Percentiles rank a stretch among this genome's conserved stretches.
Conservation (phyloP, 768 basidiomycete genomes). For the Candolleomyces aberdarensis region DNA sequence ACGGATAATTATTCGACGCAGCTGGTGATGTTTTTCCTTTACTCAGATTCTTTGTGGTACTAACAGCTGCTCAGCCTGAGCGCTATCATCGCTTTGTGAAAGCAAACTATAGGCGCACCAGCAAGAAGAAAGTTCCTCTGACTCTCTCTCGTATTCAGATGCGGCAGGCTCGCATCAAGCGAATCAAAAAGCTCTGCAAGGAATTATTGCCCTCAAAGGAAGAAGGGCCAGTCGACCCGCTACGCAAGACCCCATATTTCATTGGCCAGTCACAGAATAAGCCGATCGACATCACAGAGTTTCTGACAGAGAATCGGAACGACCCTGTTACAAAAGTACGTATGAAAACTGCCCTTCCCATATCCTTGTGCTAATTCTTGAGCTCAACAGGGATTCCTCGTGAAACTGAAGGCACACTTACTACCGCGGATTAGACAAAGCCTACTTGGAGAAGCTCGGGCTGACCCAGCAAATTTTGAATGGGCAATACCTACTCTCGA, state of each 20-base stretch:
- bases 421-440: too few species aligned
- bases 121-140: background rate
- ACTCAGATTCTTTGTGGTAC: background rate
- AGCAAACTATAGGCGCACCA: background rate
- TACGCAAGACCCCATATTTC: background rate
- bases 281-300: background rate
- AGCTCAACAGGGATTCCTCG: slow-evolving; percentile 27
- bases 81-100: background rate
- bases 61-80: background rate
- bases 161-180: background rate
- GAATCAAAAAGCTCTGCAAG: background rate
- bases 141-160: background rate
- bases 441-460: too few species aligned
- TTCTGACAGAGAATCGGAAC: background rate
- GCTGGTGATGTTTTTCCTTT: slow-evolving; percentile 7
- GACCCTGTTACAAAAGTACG: background rate
- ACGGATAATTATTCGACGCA: slow-evolving; percentile 13
- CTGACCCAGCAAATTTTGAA: too few species aligned
- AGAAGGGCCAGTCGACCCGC: background rate
- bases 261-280: background rate
- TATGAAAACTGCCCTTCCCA: background rate
- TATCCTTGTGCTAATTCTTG: background rate
- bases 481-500: too few species aligned
- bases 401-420: slow-evolving; percentile 31
- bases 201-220: background rate